Evolutionary conservation across 176 grass and related monocot species (phyloP), one percentile per base, ranked within the genome.

Genomic region (Ampelocalamus luodianensis): DNA sequence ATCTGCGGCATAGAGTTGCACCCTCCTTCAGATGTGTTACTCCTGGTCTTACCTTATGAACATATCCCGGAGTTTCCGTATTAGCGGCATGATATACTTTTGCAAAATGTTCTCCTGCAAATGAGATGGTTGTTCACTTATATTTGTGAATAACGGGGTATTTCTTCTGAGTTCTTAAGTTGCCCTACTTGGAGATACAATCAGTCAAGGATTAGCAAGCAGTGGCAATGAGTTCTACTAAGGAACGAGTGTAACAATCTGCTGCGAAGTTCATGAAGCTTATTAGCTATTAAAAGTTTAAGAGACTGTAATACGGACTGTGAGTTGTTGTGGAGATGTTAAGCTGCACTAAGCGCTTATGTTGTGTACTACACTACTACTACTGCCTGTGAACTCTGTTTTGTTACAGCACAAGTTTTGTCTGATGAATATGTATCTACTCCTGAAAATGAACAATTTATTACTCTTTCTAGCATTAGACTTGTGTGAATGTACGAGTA

Each of bases 231-330:
- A 74, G 26, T 29, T 90, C 0, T 79, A 68, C 65, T 8, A 24
- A 32, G 75, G 29, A 87, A 83, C 29, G 72, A 72, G 56, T 4
- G n/a, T 63, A 76, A 74, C 12, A 50, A 80, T 54, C 17, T 85
- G 82, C 62, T 40, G 69, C 82, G 1, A 43, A 5, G 77, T 81
- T 85, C 17, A 68, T 67, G 58, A 78, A 49, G 58, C 70, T 32
- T 73, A 83, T 26, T 74, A 79, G 6, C 72, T 72, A 48, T 71
- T n/a, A 73, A 61, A 49, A 37, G 29, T 29, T 29, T 29, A 1
- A 24, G n/a, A 78, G 55, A 72, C 56, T 72, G 44, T 55, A 83
- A 22, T 66, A 65, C 29, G 18, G 36, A 45, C n/a, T 27, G 2
- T 5, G 39, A 40, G 42, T 63, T 74, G 20, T 66, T 78, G 53